phyloP scores from a whole-genome alignment of 2,329 filamentous ascomycete species.

The Pseudocercospora pini-densiflorae region DNA sequence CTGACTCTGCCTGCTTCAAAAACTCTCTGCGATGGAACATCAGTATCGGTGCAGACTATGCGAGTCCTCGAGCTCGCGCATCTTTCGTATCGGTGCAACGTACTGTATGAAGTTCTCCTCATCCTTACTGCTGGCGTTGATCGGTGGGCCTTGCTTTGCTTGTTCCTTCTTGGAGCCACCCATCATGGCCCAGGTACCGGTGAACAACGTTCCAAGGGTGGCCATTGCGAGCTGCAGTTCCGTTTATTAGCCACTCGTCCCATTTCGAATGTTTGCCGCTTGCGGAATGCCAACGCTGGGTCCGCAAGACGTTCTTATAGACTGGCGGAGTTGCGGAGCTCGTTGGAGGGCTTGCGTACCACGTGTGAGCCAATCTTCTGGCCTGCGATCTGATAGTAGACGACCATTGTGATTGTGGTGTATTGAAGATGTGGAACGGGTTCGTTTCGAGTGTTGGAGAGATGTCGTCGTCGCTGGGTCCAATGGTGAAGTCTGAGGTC shows the following conservation, averaged over 20 bases:
- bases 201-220: constrained; percentile 57
- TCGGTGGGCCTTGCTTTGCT: constrained; percentile 57
- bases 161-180: constrained; percentile 54
- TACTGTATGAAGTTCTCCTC: constrained; percentile 73
- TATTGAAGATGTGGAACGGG: constrained; percentile 12
- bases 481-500: constrained; percentile 18
- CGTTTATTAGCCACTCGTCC: background rate
- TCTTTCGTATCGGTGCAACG: constrained; percentile 34
- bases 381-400: constrained; percentile 56
- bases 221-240: constrained; percentile 62
- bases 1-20: constrained; percentile 29
- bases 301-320: background rate
- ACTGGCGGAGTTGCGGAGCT: constrained; percentile 10
- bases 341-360: constrained; percentile 43
- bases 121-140: constrained; percentile 68
- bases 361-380: constrained; percentile 60
- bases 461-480: constrained; percentile 16
- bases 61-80: background rate
- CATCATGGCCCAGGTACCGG: constrained; percentile 49
- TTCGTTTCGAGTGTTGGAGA: constrained; percentile 10
- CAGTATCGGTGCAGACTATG: background rate
- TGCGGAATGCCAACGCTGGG: background rate
- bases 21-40: constrained; percentile 26
- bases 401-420: constrained; percentile 50
- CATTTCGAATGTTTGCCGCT: background rate